Base-by-base conservation (phyloP, 2,329 filamentous ascomycete genomes). In the Cytospora mali region DNA sequence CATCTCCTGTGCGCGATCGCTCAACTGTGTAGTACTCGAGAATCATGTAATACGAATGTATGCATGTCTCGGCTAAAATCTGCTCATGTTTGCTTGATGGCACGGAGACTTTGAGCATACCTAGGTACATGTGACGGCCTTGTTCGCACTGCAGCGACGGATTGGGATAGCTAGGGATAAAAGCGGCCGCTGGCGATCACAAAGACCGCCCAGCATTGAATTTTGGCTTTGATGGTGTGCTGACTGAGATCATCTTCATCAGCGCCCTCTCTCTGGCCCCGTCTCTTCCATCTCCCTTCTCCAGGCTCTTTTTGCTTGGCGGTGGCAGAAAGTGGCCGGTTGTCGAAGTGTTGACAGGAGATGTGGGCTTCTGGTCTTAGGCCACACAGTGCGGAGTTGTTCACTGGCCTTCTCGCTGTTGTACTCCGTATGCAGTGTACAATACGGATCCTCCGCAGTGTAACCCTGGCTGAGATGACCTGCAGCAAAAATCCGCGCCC, bases 61-160 rank as follows among this genome's bases (percentile, higher is more conserved):
- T 65, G 63, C 35, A 62, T 65, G 63, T 65, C 63, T 65, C 63
- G 63, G 63, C 60, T 65, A 65, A 55, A 60, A 49, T 35, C 53
- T 65, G 60, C 51, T 62, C 42, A 52, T 59, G 60, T 60, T 62
- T 62, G 63, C 60, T 52, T 54, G 35, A 60, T 54, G 58, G 58
- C 35, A 60, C 58, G 31, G 48, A 60, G 50, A 54, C 58, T 54
- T 21, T 39, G 16, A 21, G 50, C 18, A n/a, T 25, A n/a, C n/a
- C n/a, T n/a, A n/a, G n/a, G 39, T 50, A 60, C 27, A 60, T 33
- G 42, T 27, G 21, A 29, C 33, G 33, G 21, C 33, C 33, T 39
- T 46, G 21, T 54, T 39, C n/a, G 14, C 27, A 16, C 39, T 13
- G 23, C 28, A 21, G 25, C n/a, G 25, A 39, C 35, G 33, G 33